phyloP scores from a whole-genome alignment of 768 basidiomycete genomes.

The Lactarius sanguifluus region DNA sequence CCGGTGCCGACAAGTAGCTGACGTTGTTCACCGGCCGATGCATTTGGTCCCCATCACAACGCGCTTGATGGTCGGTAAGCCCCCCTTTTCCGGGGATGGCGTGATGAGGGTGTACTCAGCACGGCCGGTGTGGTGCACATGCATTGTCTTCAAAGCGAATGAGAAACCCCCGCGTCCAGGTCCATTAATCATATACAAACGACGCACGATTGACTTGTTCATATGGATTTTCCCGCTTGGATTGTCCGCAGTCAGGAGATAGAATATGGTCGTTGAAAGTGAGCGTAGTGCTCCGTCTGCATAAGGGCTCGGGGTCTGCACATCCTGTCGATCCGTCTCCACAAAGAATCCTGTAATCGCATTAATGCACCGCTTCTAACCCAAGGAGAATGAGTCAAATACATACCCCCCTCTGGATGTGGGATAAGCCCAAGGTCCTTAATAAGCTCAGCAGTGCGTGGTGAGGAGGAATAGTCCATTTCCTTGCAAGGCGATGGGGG shows the following conservation, averaged over 20 bases:
- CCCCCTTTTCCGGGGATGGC: constrained; percentile 31
- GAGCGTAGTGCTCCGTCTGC: constrained; percentile 36
- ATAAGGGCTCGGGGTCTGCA: constrained; percentile 37
- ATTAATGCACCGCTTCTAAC: neutral
- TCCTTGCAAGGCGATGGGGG: neutral
- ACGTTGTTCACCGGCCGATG: constrained; percentile 44
- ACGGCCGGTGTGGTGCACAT: constrained; percentile 51
- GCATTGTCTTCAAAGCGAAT: constrained; percentile 43
- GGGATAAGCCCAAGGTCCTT: constrained; percentile 33
- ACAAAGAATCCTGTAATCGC: constrained; percentile 36
- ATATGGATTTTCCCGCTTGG: constrained; percentile 46
- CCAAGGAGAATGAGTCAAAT: neutral
- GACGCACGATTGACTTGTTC: constrained; percentile 48
- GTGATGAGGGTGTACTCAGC: constrained; percentile 50
- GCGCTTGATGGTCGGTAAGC: constrained; percentile 39
- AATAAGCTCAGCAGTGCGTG: constrained; percentile 33
- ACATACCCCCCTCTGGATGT: constrained; percentile 37
- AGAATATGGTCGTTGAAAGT: constrained; percentile 50
- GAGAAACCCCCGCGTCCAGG: neutral
- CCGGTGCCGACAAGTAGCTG: constrained; percentile 53
- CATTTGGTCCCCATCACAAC: constrained; percentile 47
- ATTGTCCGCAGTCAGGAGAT: constrained; percentile 45
- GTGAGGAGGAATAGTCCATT: neutral
- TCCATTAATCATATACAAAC: neutral
- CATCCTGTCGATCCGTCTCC: constrained; percentile 38